Base-by-base conservation (phyloP, 1,139 yeast genomes). In the Kazachstania sp. region DNA sequence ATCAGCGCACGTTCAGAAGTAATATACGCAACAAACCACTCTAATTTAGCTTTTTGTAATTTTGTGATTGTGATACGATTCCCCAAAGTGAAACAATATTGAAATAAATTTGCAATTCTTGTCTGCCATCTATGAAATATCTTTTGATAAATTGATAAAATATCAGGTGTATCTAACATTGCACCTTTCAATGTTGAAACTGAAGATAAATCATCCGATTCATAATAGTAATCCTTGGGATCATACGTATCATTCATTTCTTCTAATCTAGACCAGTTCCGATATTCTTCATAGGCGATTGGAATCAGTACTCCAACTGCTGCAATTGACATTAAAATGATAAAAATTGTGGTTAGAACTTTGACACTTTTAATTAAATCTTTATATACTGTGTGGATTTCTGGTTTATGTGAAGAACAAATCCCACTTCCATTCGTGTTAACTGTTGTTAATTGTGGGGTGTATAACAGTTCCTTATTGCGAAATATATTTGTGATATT, bases 21-120 rank as follows among this genome's bases (percentile, higher is more conserved):
- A n/a, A 71, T 52, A 56, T 77, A 82, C 36, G 74, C 70, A 1
- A 73, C 49, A 1, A 77, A 40, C 86, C 87, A 81, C 26, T 65
- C 57, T 3, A 65, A 51, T 35, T 60, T 60, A 6, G 43, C 42
- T 23, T 49, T 57, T 39, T 58, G 56, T 3, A 41, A 49, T 12
- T 49, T 40, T 3, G 44, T 41, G 7, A 44, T 28, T 5, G 42
- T 28, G 13, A 55, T 3, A 31, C 42, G 15, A 52, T 39, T 26
- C 2, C 47, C 35, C 46, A 49, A 13, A 56, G 55, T 35, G 61
- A 59, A 36, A 49, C 59, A 31, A 59, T 57, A 37, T 4, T 44
- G 45, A 7, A 56, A 19, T 19, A 41, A 15, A n/a, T 44, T 43
- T 7, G 52, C 43, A 6, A 56, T 26, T 16, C 49, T 47, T 30